These are phyloP conservation scores for Xylaria digitata DNA, from an alignment of 2,329 filamentous ascomycete species.

Conservation along the genomic window DNA sequence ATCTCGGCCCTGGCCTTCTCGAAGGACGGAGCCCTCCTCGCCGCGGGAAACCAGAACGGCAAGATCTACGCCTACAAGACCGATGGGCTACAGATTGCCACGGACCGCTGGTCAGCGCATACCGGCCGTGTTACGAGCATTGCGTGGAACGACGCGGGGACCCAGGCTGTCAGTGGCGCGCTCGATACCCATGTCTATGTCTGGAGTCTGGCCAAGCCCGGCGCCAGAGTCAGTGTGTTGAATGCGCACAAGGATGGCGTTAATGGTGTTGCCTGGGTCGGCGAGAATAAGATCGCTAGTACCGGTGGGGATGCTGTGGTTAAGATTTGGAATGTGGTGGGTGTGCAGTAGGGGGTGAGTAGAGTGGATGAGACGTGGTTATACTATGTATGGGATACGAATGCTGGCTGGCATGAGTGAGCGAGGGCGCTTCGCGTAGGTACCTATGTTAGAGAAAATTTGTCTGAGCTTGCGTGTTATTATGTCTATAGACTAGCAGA, in stretches of 20 bases:
- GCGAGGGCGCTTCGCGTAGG: conserved; percentile 6
- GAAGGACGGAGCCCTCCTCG: conserved; percentile 78
- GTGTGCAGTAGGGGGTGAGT: conserved; percentile 55
- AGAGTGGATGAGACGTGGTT: conserved; percentile 1
- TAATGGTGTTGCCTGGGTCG: conserved; percentile 85
- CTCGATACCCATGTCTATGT: conserved; percentile 93
- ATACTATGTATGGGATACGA: conserved; percentile 16
- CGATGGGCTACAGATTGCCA: conserved; percentile 71
- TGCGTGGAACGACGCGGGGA: conserved; percentile 81
- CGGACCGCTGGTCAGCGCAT: conserved; percentile 76
- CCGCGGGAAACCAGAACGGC: conserved; percentile 83
- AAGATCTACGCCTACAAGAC: conserved; percentile 87
- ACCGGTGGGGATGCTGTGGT: conserved; percentile 88
- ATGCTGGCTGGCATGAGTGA: conserved; percentile 3
- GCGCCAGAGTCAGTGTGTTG: conserved; percentile 81
- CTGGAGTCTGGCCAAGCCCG: conserved; percentile 88
- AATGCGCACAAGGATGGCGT: conserved; percentile 98
- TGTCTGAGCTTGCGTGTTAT: background rate
- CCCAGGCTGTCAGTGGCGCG: conserved; percentile 83
- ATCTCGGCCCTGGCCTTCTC: conserved; percentile 89
- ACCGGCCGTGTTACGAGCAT: conserved; percentile 68
- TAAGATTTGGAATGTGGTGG: conserved; percentile 83
- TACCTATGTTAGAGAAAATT: background rate
- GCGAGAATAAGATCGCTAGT: conserved; percentile 75
- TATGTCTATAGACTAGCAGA: conserved; percentile 3